Percentiles rank a stretch among this genome's conserved stretches.
Conservation (phyloP, 495 filamentous ascomycete genomes). For the Penicillium tannophilum region DNA sequence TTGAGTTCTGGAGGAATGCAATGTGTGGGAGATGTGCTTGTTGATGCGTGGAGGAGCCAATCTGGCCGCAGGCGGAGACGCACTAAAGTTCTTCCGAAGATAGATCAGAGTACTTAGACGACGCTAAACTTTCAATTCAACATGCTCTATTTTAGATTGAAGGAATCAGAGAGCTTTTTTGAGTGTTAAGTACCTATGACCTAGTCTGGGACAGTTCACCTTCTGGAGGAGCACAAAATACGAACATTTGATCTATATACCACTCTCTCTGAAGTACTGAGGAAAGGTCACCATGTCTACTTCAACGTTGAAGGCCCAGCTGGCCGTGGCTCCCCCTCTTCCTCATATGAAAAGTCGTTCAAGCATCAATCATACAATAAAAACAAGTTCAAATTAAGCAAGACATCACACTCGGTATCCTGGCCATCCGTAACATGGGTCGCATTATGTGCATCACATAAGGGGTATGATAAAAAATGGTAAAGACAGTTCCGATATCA, state of each 20-base stretch:
- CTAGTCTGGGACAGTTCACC: neutral
- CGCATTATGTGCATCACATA: constrained; percentile 33
- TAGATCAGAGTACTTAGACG: neutral
- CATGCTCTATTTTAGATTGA: neutral
- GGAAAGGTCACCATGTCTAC: neutral
- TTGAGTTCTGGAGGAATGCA: constrained; percentile 12
- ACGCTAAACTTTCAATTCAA: neutral
- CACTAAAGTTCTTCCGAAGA: constrained; percentile 41
- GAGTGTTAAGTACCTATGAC: neutral
- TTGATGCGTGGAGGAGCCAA: constrained; percentile 39
- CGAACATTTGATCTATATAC: constrained; percentile 2
- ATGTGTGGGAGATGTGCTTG: constrained; percentile 20
- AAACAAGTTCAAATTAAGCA: constrained; percentile 21
- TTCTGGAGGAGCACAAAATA: neutral
- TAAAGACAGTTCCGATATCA: constrained; percentile 26
- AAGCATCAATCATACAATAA: constrained; percentile 6
- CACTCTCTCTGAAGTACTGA: neutral
- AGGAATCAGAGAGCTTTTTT: neutral
- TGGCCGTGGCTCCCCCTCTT: neutral
- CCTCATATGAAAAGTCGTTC: neutral
- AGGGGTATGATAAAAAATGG: constrained; percentile 34
- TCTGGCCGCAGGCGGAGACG: constrained; percentile 43
- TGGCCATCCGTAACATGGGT: constrained; percentile 26
- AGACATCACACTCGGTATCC: constrained; percentile 17
- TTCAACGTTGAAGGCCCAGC: neutral